Conservation (phyloP, 306 rosid genomes). For the Clitoria ternatea region DNA sequence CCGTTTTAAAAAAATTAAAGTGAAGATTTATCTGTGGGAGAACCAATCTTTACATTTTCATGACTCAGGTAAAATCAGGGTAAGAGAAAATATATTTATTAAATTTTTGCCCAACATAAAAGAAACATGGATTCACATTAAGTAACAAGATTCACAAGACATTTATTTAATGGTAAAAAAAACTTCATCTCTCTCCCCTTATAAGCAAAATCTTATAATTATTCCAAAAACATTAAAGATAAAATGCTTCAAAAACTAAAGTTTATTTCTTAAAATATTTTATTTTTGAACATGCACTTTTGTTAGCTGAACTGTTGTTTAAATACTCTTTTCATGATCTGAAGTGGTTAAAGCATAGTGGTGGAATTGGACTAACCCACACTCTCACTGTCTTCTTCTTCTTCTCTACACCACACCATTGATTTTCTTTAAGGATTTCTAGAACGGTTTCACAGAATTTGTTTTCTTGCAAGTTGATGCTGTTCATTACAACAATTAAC, state of each 20-base stretch:
- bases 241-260: neutral
- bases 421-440: neutral
- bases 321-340: neutral
- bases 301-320: neutral
- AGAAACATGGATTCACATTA: neutral
- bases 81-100: too few relatives aligned
- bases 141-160: neutral
- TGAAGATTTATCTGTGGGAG: too few relatives aligned
- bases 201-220: neutral
- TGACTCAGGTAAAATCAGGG: too few relatives aligned
- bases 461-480: conserved; percentile 12
- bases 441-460: conserved; percentile 1
- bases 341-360: conserved; percentile 25
- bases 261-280: neutral
- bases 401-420: neutral
- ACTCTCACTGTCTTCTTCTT: neutral
- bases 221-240: neutral
- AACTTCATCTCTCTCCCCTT: neutral
- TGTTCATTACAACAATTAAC: neutral
- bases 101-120: too few relatives aligned
- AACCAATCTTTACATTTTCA: too few relatives aligned
- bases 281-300: neutral
- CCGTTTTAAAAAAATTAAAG: too few relatives aligned
- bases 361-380: neutral
- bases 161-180: neutral